Conservation (phyloP, 352 stramenopile species). For the Phytophthora palmivora region DNA sequence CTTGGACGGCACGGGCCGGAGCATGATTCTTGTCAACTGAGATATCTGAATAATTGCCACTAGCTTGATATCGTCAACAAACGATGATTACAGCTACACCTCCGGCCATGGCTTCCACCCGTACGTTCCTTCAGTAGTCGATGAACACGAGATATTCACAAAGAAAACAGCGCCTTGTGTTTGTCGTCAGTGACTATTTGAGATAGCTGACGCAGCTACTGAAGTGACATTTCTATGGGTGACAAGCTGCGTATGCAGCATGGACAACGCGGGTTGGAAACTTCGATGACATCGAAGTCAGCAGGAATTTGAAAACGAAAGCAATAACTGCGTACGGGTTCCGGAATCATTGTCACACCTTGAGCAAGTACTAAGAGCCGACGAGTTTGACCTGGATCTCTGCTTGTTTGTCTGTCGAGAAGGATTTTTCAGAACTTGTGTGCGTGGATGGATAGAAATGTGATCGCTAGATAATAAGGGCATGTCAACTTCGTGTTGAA, state of each 20-base stretch:
- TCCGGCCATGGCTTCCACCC: constrained; percentile 29
- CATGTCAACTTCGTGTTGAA: constrained; percentile 29
- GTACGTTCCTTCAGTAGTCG: constrained; percentile 31
- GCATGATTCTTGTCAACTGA: constrained; percentile 27
- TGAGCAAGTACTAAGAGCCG: constrained; percentile 12
- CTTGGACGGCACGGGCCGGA: constrained; percentile 19
- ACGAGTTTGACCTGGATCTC: constrained; percentile 11
- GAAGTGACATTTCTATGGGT: constrained; percentile 25
- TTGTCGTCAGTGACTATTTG: constrained; percentile 5
- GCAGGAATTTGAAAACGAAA: constrained; percentile 57
- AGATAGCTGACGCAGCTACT: constrained; percentile 15
- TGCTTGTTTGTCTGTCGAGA: not conserved
- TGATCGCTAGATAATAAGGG: not conserved
- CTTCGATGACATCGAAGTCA: constrained; percentile 35
- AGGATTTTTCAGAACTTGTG: not conserved
- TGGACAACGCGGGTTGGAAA: constrained; percentile 53
- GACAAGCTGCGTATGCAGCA: constrained; percentile 54
- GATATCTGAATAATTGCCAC: constrained; percentile 41
- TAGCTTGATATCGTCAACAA: constrained; percentile 30
- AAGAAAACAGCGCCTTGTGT: constrained; percentile 34
- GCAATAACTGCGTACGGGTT: constrained; percentile 49
- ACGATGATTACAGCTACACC: constrained; percentile 26
- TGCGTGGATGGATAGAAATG: not conserved
- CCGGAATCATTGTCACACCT: constrained; percentile 33
- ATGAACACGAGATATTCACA: constrained; percentile 40